Evolutionary conservation across 805 yeast genomes (phyloP), one percentile per base, ranked within the genome.

Genomic region (Hanseniaspora taiwanica): DNA sequence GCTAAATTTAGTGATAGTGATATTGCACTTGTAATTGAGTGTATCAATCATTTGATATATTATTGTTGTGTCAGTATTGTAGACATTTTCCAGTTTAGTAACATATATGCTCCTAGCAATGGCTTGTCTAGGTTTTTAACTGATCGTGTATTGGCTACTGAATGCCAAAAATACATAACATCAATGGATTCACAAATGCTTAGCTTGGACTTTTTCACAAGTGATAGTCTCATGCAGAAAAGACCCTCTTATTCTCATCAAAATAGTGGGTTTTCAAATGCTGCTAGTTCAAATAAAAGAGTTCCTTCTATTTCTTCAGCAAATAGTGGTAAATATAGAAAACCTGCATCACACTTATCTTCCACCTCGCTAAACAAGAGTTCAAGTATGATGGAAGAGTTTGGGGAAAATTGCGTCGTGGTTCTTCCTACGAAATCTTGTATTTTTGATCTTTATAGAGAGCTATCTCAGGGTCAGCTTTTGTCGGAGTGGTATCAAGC

Each of bases 21-120:
- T 53, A 78, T 76, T 47, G 64, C 69, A 16, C 64, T 89, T 38
- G 84, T 94, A 2, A 74, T 77, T 40, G 86, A 82, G 53, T 87
- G 96, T 55, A 77, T 93, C 27, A 93, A 83, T 58, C 96, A 91
- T 60, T 65, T 91, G 40, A 72, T 87, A 64, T 93, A 89, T 58
- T 91, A 89, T 61, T 78, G 79, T 48, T 83, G 96, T 49, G 76
- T 91, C 20, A 73, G 80, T 12, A 69, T 87, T 8, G 66, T 83
- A 12, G 97, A 89, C 54, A 74, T 91, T 13, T 89, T 91, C 57
- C 96, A 87, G 54, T 91, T 87, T 55, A 65, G 78, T 36, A 89
- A 85, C 59, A 74, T 78, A 19, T 91, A 91, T 61, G 91, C 96
- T 0, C 84, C 94, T 18, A 84, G 97, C 0, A 78, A 91, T 27